Percentiles rank a stretch among this genome's conserved stretches.
These are phyloP conservation scores for Reticulascus tulasneorum DNA, from an alignment of 2,329 filamentous ascomycete genomes.

Conservation along the genomic window DNA sequence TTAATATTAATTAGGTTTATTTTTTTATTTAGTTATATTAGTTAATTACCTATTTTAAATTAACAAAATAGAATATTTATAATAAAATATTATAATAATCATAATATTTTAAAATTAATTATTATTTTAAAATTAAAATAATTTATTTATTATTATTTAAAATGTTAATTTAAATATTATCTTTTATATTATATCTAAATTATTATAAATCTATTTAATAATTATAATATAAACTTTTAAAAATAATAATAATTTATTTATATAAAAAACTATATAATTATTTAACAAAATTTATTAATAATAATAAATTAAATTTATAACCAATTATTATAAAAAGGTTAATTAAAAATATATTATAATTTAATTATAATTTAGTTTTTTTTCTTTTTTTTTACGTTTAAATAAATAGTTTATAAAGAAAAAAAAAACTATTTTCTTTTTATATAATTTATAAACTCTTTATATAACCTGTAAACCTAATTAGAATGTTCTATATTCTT, in stretches of 20 bases:
- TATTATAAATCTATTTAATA: not conserved
- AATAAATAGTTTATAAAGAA: too few relatives aligned
- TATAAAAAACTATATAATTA: not conserved
- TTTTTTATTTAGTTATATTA: not conserved
- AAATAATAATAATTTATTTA: not conserved
- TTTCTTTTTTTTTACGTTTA: too few relatives aligned
- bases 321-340: not conserved
- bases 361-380: not conserved
- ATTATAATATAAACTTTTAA: conserved; percentile 1
- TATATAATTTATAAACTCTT: not conserved
- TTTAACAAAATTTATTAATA: not conserved
- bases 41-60: not conserved
- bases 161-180: not conserved
- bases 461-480: not conserved
- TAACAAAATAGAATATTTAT: not conserved
- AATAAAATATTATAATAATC: not conserved
- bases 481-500: not conserved
- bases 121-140: not conserved
- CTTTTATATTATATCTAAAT: not conserved
- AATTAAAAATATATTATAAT: not conserved
- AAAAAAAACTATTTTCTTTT: too few relatives aligned
- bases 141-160: not conserved
- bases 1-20: not conserved
- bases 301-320: not conserved
- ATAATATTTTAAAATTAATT: not conserved